Base-by-base conservation (phyloP, 1,139 yeast species). In the Nakaseomyces delphensis region DNA sequence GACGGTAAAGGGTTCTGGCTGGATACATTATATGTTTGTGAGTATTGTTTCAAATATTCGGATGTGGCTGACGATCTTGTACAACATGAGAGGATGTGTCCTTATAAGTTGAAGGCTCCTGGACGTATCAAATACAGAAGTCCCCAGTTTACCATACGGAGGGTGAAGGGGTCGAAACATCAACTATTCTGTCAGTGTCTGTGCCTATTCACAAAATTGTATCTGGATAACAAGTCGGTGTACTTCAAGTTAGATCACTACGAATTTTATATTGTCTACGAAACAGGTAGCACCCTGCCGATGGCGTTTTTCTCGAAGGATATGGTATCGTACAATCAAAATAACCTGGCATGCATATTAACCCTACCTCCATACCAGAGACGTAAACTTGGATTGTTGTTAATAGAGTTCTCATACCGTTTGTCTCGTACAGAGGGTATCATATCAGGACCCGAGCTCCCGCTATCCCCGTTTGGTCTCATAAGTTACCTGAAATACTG, bases 231-330 rank as follows among this genome's bases (percentile, higher is more conserved):
- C 60, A 91, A 91, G 61, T 83, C 95, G 0, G 82, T 89, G 25
- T 86, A 79, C 59, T 91, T 83, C 62, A 74, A 80, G 38, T 76
- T 86, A 7, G 89, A 83, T 36, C 73, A 74, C 43, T 91, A 83
- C 62, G 89, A 85, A 47, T 86, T 86, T 59, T 91, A 79, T 60
- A 71, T 86, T 15, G 67, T 79, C 36, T 89, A 78, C 56, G 82
- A 81, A 29, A 62, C 60, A 9, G 63, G 58, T 1, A 49, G 9
- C 14, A 49, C 53, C 38, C 57, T 69, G 38, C 87, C 93, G 6
- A 77, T 87, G 82, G 98, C 97, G 1, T 91, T 86, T 59, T 91
- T 86, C 56, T 87, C 96, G 18, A 84, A 85, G 52, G 98, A 91
- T 56, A 65, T 82, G 38, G 69, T 83, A 1, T 80, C 96, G 0